Conservation (phyloP, 2,329 filamentous ascomycete genomes). For the Mollisiaceae sp. region DNA sequence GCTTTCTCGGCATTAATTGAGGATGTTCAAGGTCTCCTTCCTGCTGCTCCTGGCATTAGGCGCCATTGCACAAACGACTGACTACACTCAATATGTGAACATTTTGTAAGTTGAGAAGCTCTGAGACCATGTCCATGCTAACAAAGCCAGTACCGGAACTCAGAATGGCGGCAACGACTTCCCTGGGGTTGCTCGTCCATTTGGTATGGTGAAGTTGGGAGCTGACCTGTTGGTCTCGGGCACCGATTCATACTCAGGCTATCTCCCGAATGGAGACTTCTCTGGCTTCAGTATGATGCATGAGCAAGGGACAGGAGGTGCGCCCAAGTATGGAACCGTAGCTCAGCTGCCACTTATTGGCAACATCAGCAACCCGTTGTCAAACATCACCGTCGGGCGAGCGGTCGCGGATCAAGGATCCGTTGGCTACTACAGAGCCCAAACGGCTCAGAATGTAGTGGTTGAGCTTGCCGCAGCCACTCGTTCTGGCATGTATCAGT, state of each 20-base stretch:
- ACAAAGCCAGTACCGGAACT: conserved; percentile 37
- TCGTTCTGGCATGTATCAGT: conserved; percentile 64
- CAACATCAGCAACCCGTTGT: conserved; percentile 57
- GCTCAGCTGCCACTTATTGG: conserved; percentile 62
- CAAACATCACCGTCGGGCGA: conserved; percentile 60
- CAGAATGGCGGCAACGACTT: conserved; percentile 54
- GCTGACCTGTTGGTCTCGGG: conserved; percentile 49
- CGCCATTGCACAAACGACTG: conserved; percentile 17
- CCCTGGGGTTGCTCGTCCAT: conserved; percentile 50
- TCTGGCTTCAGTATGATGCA: conserved; percentile 69
- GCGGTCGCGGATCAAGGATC: conserved; percentile 55
- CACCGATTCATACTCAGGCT: conserved; percentile 59
- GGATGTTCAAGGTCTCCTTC: conserved; percentile 8
- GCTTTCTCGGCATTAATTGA: not conserved
- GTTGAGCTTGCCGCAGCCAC: conserved; percentile 62
- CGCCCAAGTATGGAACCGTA: conserved; percentile 72
- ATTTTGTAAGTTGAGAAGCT: conserved; percentile 31
- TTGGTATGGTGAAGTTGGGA: conserved; percentile 52
- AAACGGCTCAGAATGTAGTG: conserved; percentile 58
- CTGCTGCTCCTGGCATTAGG: conserved; percentile 1
- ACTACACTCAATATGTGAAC: conserved; percentile 38
- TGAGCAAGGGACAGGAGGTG: conserved; percentile 70
- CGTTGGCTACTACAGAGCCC: conserved; percentile 66
- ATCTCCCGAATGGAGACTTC: conserved; percentile 56
- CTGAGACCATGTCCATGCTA: not conserved